Percentiles rank a stretch among this genome's conserved stretches.
phyloP scores from a whole-genome alignment of 768 basidiomycete genomes.

The Tylopilus vinaceipallidus region DNA sequence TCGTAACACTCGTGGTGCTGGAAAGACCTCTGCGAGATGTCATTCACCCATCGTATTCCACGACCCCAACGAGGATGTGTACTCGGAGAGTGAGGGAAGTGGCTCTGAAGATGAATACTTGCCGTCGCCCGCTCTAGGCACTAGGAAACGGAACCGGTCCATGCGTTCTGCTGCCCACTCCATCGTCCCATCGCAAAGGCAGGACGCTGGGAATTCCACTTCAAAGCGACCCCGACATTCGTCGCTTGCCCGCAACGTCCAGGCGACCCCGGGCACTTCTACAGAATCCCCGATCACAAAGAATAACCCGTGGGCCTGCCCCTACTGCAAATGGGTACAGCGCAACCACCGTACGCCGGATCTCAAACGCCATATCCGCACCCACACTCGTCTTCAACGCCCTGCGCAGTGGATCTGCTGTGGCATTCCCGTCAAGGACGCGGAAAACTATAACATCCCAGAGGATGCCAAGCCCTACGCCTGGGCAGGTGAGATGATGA shows the following conservation, averaged over 20 bases:
- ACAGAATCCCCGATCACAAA: slow-evolving; percentile 19
- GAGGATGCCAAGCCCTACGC: slow-evolving; percentile 23
- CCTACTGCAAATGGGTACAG: slow-evolving; percentile 47
- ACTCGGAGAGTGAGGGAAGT: slow-evolving; percentile 39
- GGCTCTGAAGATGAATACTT: slow-evolving; percentile 45
- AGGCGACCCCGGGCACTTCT: slow-evolving; percentile 31
- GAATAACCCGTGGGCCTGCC: slow-evolving; percentile 42
- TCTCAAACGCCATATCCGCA: slow-evolving; percentile 56
- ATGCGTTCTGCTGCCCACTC: slow-evolving; percentile 1
- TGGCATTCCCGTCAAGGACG: slow-evolving; percentile 31
- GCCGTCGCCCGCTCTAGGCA: slow-evolving; percentile 35
- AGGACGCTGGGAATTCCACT: not conserved
- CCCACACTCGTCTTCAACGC: slow-evolving; percentile 42
- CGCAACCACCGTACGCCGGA: slow-evolving; percentile 53
- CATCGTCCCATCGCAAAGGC: slow-evolving; percentile 5
- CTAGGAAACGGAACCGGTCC: slow-evolving; percentile 35
- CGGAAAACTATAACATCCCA: slow-evolving; percentile 20
- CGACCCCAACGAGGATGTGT: slow-evolving; percentile 29
- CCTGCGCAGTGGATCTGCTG: slow-evolving; percentile 40
- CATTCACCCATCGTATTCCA: not conserved
- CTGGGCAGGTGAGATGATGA: slow-evolving; percentile 31
- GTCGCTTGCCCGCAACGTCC: slow-evolving; percentile 46
- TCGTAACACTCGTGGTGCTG: slow-evolving; percentile 15
- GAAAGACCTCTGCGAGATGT: slow-evolving; percentile 4
- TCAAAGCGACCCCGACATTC: slow-evolving; percentile 32